Conservation (phyloP, 2,329 filamentous ascomycete genomes). For the Pseudogymnoascus sp. region DNA sequence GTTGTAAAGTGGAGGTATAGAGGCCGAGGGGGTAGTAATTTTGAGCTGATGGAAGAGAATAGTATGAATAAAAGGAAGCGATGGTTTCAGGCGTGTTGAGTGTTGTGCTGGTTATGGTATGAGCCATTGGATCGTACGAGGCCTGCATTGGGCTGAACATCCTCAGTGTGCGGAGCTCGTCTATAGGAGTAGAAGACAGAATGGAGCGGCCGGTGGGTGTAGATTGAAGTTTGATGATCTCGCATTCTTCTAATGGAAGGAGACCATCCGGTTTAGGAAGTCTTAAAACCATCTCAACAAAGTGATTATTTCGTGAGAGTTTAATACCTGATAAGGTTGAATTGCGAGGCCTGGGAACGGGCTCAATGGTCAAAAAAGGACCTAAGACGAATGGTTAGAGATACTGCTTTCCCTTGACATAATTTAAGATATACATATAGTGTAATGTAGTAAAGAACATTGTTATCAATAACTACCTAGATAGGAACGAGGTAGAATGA, state of each 20-base stretch:
- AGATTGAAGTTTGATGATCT: neutral
- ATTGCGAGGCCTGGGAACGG: too few species aligned
- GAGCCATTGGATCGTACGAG: neutral
- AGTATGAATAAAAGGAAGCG: neutral
- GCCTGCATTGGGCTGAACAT: neutral
- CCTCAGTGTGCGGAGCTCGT: neutral
- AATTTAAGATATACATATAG: too few species aligned
- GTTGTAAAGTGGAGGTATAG: neutral
- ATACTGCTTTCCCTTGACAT: too few species aligned
- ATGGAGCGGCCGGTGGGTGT: neutral
- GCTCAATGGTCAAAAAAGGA: too few species aligned
- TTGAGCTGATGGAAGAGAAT: neutral
- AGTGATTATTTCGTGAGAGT: too few species aligned
- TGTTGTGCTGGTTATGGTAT: neutral
- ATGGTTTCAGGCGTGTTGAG: neutral
- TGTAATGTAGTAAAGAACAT: too few species aligned
- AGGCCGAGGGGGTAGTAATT: conserved; percentile 11
- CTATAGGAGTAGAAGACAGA: neutral
- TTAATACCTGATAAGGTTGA: too few species aligned
- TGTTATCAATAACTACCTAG: too few species aligned
- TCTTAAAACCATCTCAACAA: neutral
- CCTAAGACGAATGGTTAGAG: too few species aligned
- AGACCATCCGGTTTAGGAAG: neutral
- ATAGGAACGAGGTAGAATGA: too few species aligned
- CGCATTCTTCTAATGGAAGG: neutral